phyloP scores from a whole-genome alignment of 2,329 filamentous ascomycete species.

The Pseudogymnoascus sp. region DNA sequence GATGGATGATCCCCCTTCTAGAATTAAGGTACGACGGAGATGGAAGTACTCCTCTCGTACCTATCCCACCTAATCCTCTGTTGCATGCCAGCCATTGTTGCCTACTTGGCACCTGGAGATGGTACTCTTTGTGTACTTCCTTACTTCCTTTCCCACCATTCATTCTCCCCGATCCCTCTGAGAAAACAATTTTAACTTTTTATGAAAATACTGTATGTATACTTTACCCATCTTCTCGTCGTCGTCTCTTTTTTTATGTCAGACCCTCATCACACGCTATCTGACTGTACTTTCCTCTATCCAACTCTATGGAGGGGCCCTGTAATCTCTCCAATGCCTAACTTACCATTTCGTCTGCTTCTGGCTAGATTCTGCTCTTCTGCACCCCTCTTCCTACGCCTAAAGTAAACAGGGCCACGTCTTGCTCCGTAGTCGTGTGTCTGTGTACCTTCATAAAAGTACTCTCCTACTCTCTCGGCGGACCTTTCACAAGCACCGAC shows the following conservation, averaged over 20 bases:
- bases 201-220: neutral
- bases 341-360: neutral
- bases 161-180: neutral
- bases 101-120: neutral
- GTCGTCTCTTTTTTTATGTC: neutral
- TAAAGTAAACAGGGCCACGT: constrained; percentile 1
- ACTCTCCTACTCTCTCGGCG: neutral
- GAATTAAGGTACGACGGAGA: neutral
- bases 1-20: no score
- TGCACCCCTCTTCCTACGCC: neutral
- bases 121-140: neutral
- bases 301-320: constrained; percentile 1
- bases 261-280: neutral
- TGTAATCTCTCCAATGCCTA: neutral
- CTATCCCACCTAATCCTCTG: neutral
- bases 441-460: neutral
- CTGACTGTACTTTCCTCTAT: neutral
- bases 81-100: neutral
- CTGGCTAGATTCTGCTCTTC: neutral
- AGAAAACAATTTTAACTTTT: neutral
- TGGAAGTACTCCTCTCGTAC: neutral
- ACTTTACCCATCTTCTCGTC: neutral
- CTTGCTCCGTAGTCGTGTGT: neutral
- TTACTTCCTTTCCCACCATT: neutral
- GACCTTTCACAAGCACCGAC: neutral